Base-by-base conservation (phyloP, 257 asterid species). In the Cruciata laevipes region DNA sequence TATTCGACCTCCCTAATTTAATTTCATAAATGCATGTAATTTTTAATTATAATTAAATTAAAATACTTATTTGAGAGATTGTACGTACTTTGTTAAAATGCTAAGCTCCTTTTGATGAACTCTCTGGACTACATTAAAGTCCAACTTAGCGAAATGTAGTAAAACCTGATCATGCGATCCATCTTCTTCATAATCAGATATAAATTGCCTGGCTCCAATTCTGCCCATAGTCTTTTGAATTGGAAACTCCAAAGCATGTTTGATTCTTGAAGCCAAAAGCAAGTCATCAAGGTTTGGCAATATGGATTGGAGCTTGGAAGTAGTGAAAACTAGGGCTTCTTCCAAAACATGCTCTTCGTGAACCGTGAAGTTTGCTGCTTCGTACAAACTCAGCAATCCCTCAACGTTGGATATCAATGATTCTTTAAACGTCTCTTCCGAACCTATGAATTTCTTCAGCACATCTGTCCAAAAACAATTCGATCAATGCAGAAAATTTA, bases 341-440 rank as follows among this genome's bases (percentile, higher is more conserved):
- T 74, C 74, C 7, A 78, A 38, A 56, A 71, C 64, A 58, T 68
- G 32, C 53, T 74, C 78, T 6, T 35, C 73, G 0, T 69, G 68
- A 10, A 70, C 74, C 38, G 69, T 32, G 33, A 49, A 69, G 33
- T 77, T 55, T 21, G 57, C 69, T 23, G 84, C 83, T 70, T 79
- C 84, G 8, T 63, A 81, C 56, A 81, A 55, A 49, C 81, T 66
- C n/a, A 81, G 44, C 59, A 81, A 7, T 14, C 81, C 83, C 10
- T 42, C 24, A 1, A 61, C 56, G 5, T 79, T 59, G 2, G 6
- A 61, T 0, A 25, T 4, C 31, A 56, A 18, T 0, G 66, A 51
- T 63, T 69, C 73, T 5, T 70, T 6, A 4, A 77, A 71, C 18
- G 56, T 65, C 13, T 64, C 83, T 13, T 75, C 52, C 23, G 24